Conservation (phyloP, 176 grass and related monocot genomes). For the Phyllostachys edulis region DNA sequence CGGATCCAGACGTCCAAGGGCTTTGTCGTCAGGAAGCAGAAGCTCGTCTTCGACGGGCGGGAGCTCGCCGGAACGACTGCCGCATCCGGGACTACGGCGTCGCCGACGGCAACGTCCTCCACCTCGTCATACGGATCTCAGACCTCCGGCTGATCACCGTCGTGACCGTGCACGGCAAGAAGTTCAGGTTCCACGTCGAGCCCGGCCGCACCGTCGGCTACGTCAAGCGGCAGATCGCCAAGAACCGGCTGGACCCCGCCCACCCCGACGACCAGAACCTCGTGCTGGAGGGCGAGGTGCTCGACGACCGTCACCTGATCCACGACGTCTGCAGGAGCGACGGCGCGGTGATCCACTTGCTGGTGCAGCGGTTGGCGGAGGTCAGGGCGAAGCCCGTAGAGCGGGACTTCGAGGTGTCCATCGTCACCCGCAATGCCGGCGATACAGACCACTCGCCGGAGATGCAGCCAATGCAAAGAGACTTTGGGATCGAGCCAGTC, state of each 20-base stretch:
- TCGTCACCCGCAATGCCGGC: constrained; percentile 28
- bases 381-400: constrained; percentile 7
- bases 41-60: constrained; percentile 49
- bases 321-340: constrained; percentile 57
- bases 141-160: constrained; percentile 51
- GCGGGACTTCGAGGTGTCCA: constrained; percentile 44
- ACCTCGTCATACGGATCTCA: constrained; percentile 51
- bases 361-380: constrained; percentile 38
- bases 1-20: constrained; percentile 50
- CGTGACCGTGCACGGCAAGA: constrained; percentile 28
- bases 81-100: constrained; percentile 53
- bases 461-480: background rate
- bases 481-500: constrained; percentile 41
- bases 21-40: constrained; percentile 53
- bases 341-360: constrained; percentile 54
- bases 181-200: constrained; percentile 55
- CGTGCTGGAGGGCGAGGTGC: constrained; percentile 53
- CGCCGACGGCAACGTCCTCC: constrained; percentile 45
- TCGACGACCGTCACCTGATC: constrained; percentile 50
- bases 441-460: background rate
- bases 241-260: background rate
- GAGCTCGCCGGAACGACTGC: constrained; percentile 49
- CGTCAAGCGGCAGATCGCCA: constrained; percentile 48
- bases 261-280: constrained; percentile 36
- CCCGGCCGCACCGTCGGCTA: constrained; percentile 38